Percentiles rank a stretch among this genome's conserved stretches.
These are phyloP conservation scores for Arabidopsis lyrata DNA, from an alignment of 441 rosid genomes.

Conservation along the genomic window DNA sequence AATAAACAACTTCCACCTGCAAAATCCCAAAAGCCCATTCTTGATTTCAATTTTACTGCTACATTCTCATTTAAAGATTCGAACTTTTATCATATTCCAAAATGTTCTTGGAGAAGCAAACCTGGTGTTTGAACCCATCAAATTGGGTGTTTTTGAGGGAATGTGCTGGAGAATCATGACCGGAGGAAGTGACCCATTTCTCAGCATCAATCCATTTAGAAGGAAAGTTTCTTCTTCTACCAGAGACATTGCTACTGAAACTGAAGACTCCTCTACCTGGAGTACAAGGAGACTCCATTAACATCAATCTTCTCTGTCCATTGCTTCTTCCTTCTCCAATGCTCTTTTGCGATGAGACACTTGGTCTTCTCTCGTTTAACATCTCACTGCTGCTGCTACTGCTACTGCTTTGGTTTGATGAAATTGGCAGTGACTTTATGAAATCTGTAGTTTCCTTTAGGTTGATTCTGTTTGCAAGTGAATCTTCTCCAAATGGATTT, in stretches of 20 bases:
- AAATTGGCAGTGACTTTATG: conserved; percentile 67
- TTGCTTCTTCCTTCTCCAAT: conserved; percentile 58
- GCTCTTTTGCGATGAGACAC: conserved; percentile 57
- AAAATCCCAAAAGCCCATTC: neutral
- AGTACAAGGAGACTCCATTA: conserved; percentile 73
- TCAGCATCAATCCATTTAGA: conserved; percentile 97
- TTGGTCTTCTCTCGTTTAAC: conserved; percentile 49
- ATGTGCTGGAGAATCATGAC: conserved; percentile 75
- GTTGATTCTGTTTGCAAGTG: conserved; percentile 68
- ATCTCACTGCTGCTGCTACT: conserved; percentile 40
- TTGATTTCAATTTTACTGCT: neutral
- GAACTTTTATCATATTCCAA: too few relatives aligned
- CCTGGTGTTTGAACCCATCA: conserved; percentile 55
- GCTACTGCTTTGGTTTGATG: conserved; percentile 42
- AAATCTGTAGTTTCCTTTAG: conserved; percentile 81
- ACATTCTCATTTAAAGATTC: conserved; percentile 11
- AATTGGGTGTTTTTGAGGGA: conserved; percentile 54
- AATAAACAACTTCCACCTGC: conserved; percentile 53
- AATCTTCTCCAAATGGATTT: conserved; percentile 73
- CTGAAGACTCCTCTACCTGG: conserved; percentile 88
- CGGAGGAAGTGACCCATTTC: conserved; percentile 76
- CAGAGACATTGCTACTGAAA: conserved; percentile 58
- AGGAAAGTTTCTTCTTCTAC: conserved; percentile 72
- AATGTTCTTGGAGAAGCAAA: conserved; percentile 1
- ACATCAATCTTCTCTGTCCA: conserved; percentile 54